phyloP scores from a whole-genome alignment of 2,329 filamentous ascomycete genomes.

The Bipolaris zeicola region DNA sequence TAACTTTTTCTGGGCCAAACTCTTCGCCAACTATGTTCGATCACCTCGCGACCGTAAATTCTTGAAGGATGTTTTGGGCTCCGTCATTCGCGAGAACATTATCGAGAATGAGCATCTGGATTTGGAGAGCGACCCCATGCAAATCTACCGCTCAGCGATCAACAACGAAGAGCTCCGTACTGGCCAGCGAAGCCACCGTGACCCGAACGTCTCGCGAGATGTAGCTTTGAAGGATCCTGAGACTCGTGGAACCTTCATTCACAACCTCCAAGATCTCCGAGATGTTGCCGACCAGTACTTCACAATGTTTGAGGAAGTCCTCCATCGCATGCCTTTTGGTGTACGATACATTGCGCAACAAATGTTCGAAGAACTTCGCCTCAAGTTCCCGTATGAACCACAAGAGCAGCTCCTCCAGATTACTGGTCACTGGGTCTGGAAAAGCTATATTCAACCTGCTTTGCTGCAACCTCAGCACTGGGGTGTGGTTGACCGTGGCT shows the following conservation, averaged over 20 bases:
- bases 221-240: conserved; percentile 95
- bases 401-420: conserved; percentile 79
- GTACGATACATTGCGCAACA: conserved; percentile 86
- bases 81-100: conserved; percentile 87
- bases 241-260: conserved; percentile 89
- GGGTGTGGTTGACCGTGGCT: conserved; percentile 85
- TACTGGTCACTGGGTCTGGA: conserved; percentile 92
- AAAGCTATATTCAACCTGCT: conserved; percentile 88
- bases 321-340: conserved; percentile 91
- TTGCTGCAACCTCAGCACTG: conserved; percentile 89
- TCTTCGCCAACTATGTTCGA: conserved; percentile 85
- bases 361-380: conserved; percentile 77
- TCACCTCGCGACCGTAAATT: conserved; percentile 93
- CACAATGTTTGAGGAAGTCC: conserved; percentile 75
- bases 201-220: conserved; percentile 84
- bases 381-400: conserved; percentile 80
- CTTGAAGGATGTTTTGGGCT: conserved; percentile 81
- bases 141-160: conserved; percentile 93
- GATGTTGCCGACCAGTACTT: conserved; percentile 96
- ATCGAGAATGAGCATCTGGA: conserved; percentile 90
- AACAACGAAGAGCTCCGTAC: conserved; percentile 97
- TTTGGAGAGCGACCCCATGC: conserved; percentile 94
- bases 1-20: conserved; percentile 90
- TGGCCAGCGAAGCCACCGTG: conserved; percentile 78
- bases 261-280: conserved; percentile 88